These are phyloP conservation scores for Ilyonectria sp. DNA, from an alignment of 2,329 filamentous ascomycete genomes.

Conservation along the genomic window DNA sequence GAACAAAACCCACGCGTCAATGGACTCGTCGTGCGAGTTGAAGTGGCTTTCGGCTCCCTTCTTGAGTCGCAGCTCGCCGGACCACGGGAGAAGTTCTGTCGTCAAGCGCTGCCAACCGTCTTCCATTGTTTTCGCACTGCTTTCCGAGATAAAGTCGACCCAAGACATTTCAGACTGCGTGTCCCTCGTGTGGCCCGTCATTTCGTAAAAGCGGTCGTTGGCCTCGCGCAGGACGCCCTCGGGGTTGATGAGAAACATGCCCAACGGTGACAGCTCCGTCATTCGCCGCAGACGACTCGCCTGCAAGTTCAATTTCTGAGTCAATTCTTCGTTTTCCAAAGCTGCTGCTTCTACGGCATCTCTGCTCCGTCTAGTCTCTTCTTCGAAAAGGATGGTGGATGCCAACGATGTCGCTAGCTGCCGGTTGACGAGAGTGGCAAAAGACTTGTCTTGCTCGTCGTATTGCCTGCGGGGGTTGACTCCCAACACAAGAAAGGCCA, in stretches of 20 bases:
- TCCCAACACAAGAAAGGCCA: conserved; percentile 77
- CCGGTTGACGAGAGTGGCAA: conserved; percentile 61
- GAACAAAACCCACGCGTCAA: conserved; percentile 61
- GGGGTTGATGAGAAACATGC: conserved; percentile 57
- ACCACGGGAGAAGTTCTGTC: conserved; percentile 53
- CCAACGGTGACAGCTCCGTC: conserved; percentile 55
- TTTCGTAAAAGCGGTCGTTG: conserved; percentile 64
- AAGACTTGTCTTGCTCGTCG: conserved; percentile 77
- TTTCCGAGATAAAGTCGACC: conserved; percentile 56
- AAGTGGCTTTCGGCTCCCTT: conserved; percentile 35
- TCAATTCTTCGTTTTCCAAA: conserved; percentile 52
- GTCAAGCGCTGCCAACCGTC: conserved; percentile 57
- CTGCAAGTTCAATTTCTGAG: conserved; percentile 54
- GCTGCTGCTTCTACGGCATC: conserved; percentile 54
- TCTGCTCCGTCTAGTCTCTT: conserved; percentile 69
- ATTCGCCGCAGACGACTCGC: conserved; percentile 55
- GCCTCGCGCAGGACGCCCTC: conserved; percentile 60
- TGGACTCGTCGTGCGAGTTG: conserved; percentile 50
- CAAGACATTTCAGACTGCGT: conserved; percentile 58
- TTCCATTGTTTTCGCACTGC: conserved; percentile 50
- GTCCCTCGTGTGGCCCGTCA: conserved; percentile 60
- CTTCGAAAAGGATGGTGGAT: conserved; percentile 76
- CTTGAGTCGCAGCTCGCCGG: conserved; percentile 60
- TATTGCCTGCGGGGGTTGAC: conserved; percentile 79
- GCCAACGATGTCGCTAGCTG: conserved; percentile 74